Base-by-base conservation (phyloP, 805 yeast genomes). In the Saccharomycopsis selenospora region DNA sequence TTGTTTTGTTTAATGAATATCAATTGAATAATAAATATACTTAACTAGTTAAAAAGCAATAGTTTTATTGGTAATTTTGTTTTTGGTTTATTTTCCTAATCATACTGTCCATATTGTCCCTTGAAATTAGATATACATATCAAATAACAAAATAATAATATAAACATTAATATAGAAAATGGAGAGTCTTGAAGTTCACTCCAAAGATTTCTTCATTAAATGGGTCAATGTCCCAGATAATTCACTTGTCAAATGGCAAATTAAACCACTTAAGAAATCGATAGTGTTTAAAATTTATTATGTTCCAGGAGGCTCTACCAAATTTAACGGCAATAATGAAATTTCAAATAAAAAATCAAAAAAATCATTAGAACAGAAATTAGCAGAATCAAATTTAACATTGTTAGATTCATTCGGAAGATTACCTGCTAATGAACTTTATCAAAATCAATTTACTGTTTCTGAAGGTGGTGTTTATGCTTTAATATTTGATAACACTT, bases 141-240 rank as follows among this genome's bases (percentile, higher is more conserved):
- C n/a, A n/a, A n/a, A n/a, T n/a, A n/a, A n/a, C n/a, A n/a, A n/a
- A n/a, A n/a, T n/a, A n/a, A n/a, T n/a, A n/a, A n/a, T n/a, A n/a
- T n/a, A n/a, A n/a, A n/a, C n/a, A n/a, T n/a, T n/a, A n/a, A n/a
- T n/a, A n/a, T n/a, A n/a, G n/a, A 22, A 18, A 11, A 86, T 89
- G 96, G 98, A 91, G 65, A 81, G 89, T 2, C 75, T 93, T 43
- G 97, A 91, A 65, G 79, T 93, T 22, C 95, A 90, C 58, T 81
- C 95, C 44, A 85, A 87, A 63, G 84, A 93, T 49, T 91, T 86
- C 59, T 78, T 89, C 53, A 85, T 90, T 59, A 87, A 91, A 57
- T 93, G 98, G 98, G 80, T 90, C 47, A 76, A 80, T 53, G 85
- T 85, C 4, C 83, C 85, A 0, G 83, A 78, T 36, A 75, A 79